Evolutionary conservation across 1,284 basidiomycete genomes (phyloP).

Genomic region (Puccinia hordei): DNA sequence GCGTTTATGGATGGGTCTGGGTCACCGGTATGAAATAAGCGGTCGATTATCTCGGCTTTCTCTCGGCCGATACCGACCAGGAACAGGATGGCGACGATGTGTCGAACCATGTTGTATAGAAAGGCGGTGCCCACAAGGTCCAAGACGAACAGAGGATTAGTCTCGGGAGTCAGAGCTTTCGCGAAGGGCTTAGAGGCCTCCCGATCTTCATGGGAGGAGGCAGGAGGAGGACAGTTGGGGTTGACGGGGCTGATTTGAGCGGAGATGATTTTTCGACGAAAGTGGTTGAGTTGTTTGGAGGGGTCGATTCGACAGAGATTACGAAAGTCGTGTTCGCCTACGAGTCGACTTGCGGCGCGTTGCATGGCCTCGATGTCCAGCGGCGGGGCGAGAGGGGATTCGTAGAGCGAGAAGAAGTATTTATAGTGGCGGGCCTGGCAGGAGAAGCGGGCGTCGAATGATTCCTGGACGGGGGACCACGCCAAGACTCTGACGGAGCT

Average conservation of each 20-base stretch:
- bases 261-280: constrained; percentile 68
- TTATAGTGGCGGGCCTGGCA: constrained; percentile 92
- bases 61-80: constrained; percentile 84
- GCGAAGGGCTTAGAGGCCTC: too few species aligned
- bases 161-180: not conserved
- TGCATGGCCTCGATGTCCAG: constrained; percentile 78
- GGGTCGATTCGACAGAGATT: constrained; percentile 96
- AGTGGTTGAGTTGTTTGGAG: constrained; percentile 84
- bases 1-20: constrained; percentile 55
- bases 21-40: constrained; percentile 78
- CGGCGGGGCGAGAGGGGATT: constrained; percentile 55
- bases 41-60: constrained; percentile 69
- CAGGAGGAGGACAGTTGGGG: not conserved
- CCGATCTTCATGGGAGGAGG: not conserved
- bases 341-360: constrained; percentile 70
- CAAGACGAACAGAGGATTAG: constrained; percentile 60
- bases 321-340: constrained; percentile 93
- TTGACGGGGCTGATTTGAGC: constrained; percentile 66
- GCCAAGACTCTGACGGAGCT: constrained; percentile 85
- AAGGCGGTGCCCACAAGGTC: constrained; percentile 88
- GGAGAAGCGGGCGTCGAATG: constrained; percentile 85
- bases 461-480: constrained; percentile 83
- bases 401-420: constrained; percentile 75
- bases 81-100: constrained; percentile 91
- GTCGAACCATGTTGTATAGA: constrained; percentile 94